phyloP scores from a whole-genome alignment of 441 rosid species.

The Jatropha podagrica region DNA sequence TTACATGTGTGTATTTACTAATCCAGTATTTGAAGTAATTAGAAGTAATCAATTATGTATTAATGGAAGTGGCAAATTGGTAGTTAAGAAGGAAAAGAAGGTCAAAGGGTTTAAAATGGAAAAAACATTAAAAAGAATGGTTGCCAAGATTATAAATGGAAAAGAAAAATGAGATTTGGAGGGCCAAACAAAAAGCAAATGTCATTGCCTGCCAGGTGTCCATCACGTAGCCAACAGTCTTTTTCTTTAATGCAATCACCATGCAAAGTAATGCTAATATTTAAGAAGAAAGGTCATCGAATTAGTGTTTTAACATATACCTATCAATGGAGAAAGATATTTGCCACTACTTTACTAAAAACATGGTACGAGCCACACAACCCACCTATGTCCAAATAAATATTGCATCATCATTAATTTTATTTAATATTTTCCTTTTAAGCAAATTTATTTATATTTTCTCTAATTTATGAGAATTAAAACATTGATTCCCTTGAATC shows the following conservation, averaged over 20 bases:
- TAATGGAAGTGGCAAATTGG: slow-evolving; percentile 16
- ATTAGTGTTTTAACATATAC: not conserved
- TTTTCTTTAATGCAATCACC: slow-evolving; percentile 8
- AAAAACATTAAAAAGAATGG: not conserved
- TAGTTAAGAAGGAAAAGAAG: slow-evolving; percentile 8
- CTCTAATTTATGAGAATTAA: too few species aligned
- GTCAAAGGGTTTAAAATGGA: not conserved
- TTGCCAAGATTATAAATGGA: not conserved
- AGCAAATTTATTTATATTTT: too few species aligned
- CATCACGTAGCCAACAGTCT: slow-evolving; percentile 8
- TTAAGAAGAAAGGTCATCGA: not conserved
- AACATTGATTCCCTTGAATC: too few species aligned
- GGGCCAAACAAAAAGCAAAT: not conserved
- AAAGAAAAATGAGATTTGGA: slow-evolving; percentile 6
- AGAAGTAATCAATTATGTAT: too few species aligned
- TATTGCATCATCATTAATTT: too few species aligned
- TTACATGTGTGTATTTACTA: too few species aligned
- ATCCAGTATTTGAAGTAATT: too few species aligned
- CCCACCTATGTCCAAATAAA: too few species aligned
- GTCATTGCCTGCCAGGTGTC: slow-evolving; percentile 18
- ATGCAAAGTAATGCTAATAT: slow-evolving; percentile 9
- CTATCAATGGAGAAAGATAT: not conserved
- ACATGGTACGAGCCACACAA: not conserved
- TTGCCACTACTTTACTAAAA: not conserved
- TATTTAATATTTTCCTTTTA: too few species aligned